phyloP scores from a whole-genome alignment of 2,329 filamentous ascomycete species.

The Colletotrichum brevisporum region DNA sequence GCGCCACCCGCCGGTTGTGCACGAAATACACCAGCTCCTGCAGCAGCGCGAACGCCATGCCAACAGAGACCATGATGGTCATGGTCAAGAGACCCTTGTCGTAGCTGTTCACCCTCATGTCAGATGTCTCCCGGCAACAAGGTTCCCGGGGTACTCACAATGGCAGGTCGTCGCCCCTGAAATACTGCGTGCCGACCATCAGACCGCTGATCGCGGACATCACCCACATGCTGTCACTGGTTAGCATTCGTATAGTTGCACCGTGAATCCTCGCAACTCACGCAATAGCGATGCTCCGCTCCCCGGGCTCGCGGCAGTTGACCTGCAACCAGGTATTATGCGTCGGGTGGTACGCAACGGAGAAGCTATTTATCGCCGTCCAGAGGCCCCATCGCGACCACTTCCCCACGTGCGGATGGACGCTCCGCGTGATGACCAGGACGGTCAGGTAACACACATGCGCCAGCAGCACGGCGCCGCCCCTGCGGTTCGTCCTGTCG shows the following conservation, averaged over 20 bases:
- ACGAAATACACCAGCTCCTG: slow-evolving; percentile 56
- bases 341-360: slow-evolving; percentile 67
- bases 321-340: slow-evolving; percentile 68
- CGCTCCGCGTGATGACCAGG: slow-evolving; percentile 55
- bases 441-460: slow-evolving; percentile 61
- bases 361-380: slow-evolving; percentile 65
- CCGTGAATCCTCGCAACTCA: slow-evolving; percentile 45
- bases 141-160: slow-evolving; percentile 48
- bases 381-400: slow-evolving; percentile 66
- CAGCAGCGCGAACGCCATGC: slow-evolving; percentile 55
- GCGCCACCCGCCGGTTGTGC: slow-evolving; percentile 52
- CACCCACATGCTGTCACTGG: slow-evolving; percentile 55
- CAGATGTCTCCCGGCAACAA: neutral
- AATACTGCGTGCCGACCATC: slow-evolving; percentile 67
- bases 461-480: slow-evolving; percentile 58
- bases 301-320: slow-evolving; percentile 61
- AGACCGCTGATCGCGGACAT: slow-evolving; percentile 66
- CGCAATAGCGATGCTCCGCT: slow-evolving; percentile 65
- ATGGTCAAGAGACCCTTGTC: slow-evolving; percentile 59
- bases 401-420: slow-evolving; percentile 59
- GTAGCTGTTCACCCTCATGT: slow-evolving; percentile 51
- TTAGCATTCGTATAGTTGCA: neutral
- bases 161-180: slow-evolving; percentile 57
- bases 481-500: slow-evolving; percentile 60
- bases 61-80: slow-evolving; percentile 59